Conservation (phyloP, 2,329 filamentous ascomycete genomes). For the Daldinia sp. region DNA sequence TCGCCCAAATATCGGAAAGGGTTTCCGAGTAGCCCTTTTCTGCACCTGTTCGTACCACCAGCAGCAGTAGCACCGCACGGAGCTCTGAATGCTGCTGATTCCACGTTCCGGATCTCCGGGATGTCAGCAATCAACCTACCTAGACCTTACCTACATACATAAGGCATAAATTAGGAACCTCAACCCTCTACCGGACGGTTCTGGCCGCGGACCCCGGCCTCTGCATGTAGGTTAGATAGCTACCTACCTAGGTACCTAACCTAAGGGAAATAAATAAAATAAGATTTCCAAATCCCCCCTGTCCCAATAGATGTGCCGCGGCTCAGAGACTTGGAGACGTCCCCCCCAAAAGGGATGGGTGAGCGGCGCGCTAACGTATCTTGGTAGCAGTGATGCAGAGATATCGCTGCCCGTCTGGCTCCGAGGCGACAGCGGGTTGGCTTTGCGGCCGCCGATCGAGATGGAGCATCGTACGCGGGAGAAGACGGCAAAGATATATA, state of each 20-base stretch:
- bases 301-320: too few species aligned
- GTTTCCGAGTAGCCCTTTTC: background rate
- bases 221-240: background rate
- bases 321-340: too few species aligned
- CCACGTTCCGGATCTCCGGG: conserved; percentile 4
- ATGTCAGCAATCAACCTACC: background rate
- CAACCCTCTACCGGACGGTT: background rate
- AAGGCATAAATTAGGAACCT: background rate
- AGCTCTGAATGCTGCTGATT: background rate
- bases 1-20: background rate
- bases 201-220: background rate
- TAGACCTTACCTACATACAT: background rate
- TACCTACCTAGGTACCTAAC: too few species aligned
- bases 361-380: background rate
- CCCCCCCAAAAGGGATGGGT: background rate
- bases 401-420: background rate
- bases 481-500: background rate
- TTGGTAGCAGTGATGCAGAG: background rate
- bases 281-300: too few species aligned
- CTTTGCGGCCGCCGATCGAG: background rate
- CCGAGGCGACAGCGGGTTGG: background rate
- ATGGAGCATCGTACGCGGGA: background rate
- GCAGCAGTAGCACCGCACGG: background rate
- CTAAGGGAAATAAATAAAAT: too few species aligned
- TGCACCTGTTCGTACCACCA: background rate